Evolutionary conservation across 2,329 filamentous ascomycete species (phyloP).

Genomic region (Thelonectria discophora): DNA sequence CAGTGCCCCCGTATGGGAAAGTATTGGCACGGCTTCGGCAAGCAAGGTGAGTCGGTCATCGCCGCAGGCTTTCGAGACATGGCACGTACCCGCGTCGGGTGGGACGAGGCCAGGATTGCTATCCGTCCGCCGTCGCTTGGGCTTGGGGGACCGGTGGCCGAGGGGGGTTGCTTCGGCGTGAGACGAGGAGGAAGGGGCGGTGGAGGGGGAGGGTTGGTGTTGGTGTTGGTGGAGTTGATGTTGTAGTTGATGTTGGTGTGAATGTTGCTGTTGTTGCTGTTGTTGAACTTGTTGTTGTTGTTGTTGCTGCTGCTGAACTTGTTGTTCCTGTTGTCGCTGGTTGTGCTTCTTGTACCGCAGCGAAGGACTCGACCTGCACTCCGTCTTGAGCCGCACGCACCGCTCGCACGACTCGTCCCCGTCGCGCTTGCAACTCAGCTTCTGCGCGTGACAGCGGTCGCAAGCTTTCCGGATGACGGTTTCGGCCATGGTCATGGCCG

Average conservation of each 20-base stretch:
- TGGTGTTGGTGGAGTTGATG: slow-evolving; percentile 20
- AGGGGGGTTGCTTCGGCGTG: slow-evolving; percentile 25
- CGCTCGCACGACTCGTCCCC: slow-evolving; percentile 54
- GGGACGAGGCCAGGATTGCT: slow-evolving; percentile 46
- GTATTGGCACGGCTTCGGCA: slow-evolving; percentile 43
- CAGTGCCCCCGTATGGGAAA: slow-evolving; percentile 32
- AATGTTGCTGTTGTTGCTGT: slow-evolving; percentile 44
- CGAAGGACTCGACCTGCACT: slow-evolving; percentile 57
- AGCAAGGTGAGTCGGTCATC: slow-evolving; percentile 39
- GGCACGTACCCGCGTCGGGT: slow-evolving; percentile 50
- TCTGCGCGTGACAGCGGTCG: slow-evolving; percentile 58
- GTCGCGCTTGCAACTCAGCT: slow-evolving; percentile 56
- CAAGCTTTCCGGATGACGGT: slow-evolving; percentile 54
- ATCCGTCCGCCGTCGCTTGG: slow-evolving; percentile 48
- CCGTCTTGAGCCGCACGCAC: slow-evolving; percentile 52
- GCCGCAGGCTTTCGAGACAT: slow-evolving; percentile 28
- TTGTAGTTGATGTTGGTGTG: slow-evolving; percentile 31
- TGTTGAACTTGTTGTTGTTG: slow-evolving; percentile 19
- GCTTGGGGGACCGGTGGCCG: slow-evolving; percentile 49
- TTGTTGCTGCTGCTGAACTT: slow-evolving; percentile 29
- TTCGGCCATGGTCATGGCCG: slow-evolving; percentile 49
- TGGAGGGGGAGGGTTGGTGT: neutral
- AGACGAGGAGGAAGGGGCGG: slow-evolving; percentile 18
- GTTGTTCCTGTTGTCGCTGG: slow-evolving; percentile 38
- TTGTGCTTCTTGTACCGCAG: slow-evolving; percentile 50